A percentile compares a stretch with the other conserved stretches of the same genome.
phyloP scores from a whole-genome alignment of 2,329 filamentous ascomycete species.

The Metarhizium guizhouense region DNA sequence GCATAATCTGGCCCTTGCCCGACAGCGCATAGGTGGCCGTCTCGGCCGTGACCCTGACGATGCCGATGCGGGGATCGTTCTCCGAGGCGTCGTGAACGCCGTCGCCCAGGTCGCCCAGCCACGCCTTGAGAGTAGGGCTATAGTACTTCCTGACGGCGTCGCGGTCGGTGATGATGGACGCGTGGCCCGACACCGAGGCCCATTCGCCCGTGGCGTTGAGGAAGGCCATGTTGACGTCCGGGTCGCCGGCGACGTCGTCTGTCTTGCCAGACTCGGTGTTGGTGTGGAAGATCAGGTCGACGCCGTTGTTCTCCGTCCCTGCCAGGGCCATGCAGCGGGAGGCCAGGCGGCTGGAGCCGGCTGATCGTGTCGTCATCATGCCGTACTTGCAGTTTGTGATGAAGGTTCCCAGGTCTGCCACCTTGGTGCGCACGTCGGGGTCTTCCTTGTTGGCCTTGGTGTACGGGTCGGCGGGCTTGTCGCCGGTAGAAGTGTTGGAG shows the following conservation, averaged over 20 bases:
- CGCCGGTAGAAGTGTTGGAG: constrained; percentile 50
- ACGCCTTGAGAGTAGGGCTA: constrained; percentile 63
- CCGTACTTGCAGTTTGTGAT: constrained; percentile 69
- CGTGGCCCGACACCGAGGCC: constrained; percentile 74
- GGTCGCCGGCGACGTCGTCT: constrained; percentile 63
- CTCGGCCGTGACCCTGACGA: constrained; percentile 68
- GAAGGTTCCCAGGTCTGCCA: constrained; percentile 65
- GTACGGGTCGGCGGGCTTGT: constrained; percentile 66
- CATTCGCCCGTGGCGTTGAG: constrained; percentile 69
- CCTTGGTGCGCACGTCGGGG: constrained; percentile 60
- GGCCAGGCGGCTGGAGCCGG: constrained; percentile 55
- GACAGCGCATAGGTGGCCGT: constrained; percentile 65
- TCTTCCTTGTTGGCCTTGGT: constrained; percentile 62
- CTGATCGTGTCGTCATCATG: constrained; percentile 76
- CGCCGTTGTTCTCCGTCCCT: constrained; percentile 67
- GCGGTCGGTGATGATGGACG: constrained; percentile 61
- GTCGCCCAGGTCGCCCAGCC: constrained; percentile 79
- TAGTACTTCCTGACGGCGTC: constrained; percentile 66
- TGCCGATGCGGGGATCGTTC: constrained; percentile 70
- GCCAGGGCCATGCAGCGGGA: constrained; percentile 84
- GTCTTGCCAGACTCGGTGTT: constrained; percentile 88
- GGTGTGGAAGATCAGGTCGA: constrained; percentile 83
- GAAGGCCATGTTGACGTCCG: constrained; percentile 75
- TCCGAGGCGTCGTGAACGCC: constrained; percentile 75
- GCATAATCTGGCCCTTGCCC: constrained; percentile 52